These are phyloP conservation scores for Protomyces macrosporus DNA, from an alignment of 1,139 yeast genomes.

Conservation along the genomic window DNA sequence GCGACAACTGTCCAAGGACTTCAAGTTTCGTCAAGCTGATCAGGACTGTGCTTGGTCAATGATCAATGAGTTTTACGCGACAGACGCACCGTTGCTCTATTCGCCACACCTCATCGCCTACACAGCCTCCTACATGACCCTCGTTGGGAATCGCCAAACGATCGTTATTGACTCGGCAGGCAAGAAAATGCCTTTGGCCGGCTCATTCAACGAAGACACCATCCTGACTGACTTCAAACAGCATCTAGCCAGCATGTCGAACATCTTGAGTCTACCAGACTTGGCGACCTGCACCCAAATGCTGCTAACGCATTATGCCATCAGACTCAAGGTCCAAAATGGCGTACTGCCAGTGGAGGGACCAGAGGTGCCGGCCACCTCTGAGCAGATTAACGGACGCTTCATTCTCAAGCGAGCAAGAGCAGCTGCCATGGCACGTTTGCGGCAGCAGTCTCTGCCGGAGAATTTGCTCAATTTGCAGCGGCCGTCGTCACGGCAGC, in stretches of 20 bases:
- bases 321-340: neutral
- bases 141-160: neutral
- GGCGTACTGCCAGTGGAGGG: neutral
- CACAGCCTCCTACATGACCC: conserved; percentile 53
- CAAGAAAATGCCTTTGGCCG: too few relatives aligned
- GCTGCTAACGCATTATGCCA: neutral
- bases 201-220: too few relatives aligned
- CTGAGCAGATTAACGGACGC: neutral
- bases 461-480: neutral
- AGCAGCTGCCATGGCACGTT: neutral
- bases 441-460: neutral
- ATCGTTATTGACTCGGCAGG: too few relatives aligned
- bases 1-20: neutral
- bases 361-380: neutral
- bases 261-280: neutral
- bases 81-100: conserved; percentile 72
- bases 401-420: neutral
- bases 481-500: neutral
- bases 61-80: conserved; percentile 81
- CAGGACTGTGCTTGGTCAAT: conserved; percentile 56
- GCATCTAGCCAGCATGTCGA: too few relatives aligned
- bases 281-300: neutral
- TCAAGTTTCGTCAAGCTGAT: neutral
- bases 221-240: too few relatives aligned
- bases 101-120: conserved; percentile 92